Evolutionary conservation across 139 green algal genomes (phyloP), one percentile per base, ranked within the genome.

Genomic region (Ettlia oleoabundans): DNA sequence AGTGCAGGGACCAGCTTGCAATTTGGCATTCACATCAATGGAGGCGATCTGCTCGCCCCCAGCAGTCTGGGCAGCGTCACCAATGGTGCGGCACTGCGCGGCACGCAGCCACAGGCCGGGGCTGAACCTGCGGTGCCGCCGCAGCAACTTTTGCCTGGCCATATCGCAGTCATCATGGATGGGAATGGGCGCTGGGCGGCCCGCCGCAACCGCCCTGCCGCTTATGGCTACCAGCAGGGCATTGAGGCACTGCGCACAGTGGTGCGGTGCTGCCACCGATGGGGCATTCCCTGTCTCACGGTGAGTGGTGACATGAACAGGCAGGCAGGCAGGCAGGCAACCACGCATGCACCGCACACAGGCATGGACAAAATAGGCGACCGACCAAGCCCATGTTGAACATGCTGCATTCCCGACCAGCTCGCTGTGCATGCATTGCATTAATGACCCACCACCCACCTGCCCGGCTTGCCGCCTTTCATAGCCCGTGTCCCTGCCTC

Each of bases 181-280:
- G 92, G 92, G n/a, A 95, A 95, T 78, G 71, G 55, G 33, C 88
- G 92, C 1, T 95, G 92, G 92, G 92, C 92, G n/a, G 26, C 28
- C 15, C 3, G 26, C 26, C 38, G 79, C 0, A 78, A 85, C 3
- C 53, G 89, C 26, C 70, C 84, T 1, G 37, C 26, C 2, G 52
- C n/a, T 1, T 24, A 52, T 15, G 92, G 92, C 8, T 89, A 95
- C 78, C 67, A 86, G 70, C 37, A 28, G 9, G 92, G 92, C 6
- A 84, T 93, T n/a, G 55, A 82, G 32, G 61, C 88, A 18, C 82
- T 95, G 58, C 78, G 85, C 22, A 21, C 63, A 0, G n/a, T 85
- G 0, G 86, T 95, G 37, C 43, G 71, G 38, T 84, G 62, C 47
- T 89, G 74, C 70, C n/a, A 35, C 2, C 21, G 73, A 13, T 89